Base-by-base conservation (phyloP, 2,329 filamentous ascomycete species). In the Microdochium trichocladiopsis region DNA sequence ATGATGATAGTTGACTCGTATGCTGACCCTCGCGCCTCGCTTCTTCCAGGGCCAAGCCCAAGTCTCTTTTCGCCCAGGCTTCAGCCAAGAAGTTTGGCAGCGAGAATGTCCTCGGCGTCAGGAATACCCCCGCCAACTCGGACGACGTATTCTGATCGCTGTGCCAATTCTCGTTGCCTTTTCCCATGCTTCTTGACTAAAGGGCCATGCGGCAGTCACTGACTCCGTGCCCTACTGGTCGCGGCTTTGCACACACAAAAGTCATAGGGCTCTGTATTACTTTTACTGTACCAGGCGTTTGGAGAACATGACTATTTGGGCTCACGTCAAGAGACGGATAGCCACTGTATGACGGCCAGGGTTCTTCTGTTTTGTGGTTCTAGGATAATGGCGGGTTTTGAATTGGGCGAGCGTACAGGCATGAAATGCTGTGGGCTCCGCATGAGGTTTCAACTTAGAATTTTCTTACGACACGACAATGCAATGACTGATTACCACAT, bases 31-130 rank as follows among this genome's bases (percentile, higher is more conserved):
- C 3, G 8, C 22, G 23, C 25, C 48, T 24, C 47, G 28, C 21
- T 36, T 21, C 25, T 51, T 41, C 43, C 61, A 85, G 82, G 63
- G 76, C 75, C 65, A 86, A 86, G 73, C 83, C 83, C 54, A 84
- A 82, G 69, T 86, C 83, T 2, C 77, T 87, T 60, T 87, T 87
- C 65, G 82, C 83, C 54, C 81, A 83, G 66, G 76, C 82, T 48
- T 84, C 82, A 49, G 73, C 74, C 71, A 86, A 84, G 78, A 84
- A 80, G 65, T 72, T 83, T 65, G 70, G 71, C 51, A 70, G 73
- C 66, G 72, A 74, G 55, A 71, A 72, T 47, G 58, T 66, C 57
- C 64, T 76, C 53, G 69, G 68, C 43, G 62, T 64, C 53, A 68
- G 66, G 60, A 59, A 51, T 50, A 50, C 59, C 43, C 10, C 50